phyloP scores from a whole-genome alignment of 2,329 filamentous ascomycete species.

The Zelopaecilomyces penicillatus region DNA sequence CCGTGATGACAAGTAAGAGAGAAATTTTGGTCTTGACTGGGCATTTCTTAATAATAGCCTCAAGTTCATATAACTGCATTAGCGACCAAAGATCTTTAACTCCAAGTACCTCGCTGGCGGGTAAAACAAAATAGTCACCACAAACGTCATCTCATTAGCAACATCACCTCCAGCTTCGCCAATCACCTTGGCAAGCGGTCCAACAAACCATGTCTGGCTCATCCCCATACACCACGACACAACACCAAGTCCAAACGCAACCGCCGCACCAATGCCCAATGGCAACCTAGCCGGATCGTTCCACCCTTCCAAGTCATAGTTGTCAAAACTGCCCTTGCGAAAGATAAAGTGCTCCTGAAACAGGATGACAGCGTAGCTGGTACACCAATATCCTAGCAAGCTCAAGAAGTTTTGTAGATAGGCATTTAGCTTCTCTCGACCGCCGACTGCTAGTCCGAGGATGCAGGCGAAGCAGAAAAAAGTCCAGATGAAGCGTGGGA shows the following conservation, averaged over 20 bases:
- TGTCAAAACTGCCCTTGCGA: constrained; percentile 29
- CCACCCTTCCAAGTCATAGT: constrained; percentile 36
- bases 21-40: too few relatives aligned
- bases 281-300: constrained; percentile 34
- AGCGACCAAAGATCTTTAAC: constrained; percentile 18
- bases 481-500: constrained; percentile 34
- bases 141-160: constrained; percentile 34
- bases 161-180: constrained; percentile 54
- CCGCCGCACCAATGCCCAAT: constrained; percentile 32
- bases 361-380: constrained; percentile 32
- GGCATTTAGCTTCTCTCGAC: constrained; percentile 30
- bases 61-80: not conserved
- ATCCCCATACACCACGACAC: constrained; percentile 44
- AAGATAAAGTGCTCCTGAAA: constrained; percentile 35
- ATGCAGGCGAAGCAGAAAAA: constrained; percentile 31
- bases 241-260: constrained; percentile 33
- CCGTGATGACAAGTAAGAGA: too few relatives aligned
- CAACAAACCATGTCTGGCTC: constrained; percentile 47
- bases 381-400: constrained; percentile 38
- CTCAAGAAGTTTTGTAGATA: constrained; percentile 37
- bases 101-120: constrained; percentile 33
- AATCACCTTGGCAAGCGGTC: constrained; percentile 44
- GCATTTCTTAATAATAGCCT: too few relatives aligned
- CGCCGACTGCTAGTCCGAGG: constrained; percentile 32
- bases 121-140: constrained; percentile 32